phyloP scores from a whole-genome alignment of 192 early-diverging fungal species.

The Hyaloraphidium curvatum region DNA sequence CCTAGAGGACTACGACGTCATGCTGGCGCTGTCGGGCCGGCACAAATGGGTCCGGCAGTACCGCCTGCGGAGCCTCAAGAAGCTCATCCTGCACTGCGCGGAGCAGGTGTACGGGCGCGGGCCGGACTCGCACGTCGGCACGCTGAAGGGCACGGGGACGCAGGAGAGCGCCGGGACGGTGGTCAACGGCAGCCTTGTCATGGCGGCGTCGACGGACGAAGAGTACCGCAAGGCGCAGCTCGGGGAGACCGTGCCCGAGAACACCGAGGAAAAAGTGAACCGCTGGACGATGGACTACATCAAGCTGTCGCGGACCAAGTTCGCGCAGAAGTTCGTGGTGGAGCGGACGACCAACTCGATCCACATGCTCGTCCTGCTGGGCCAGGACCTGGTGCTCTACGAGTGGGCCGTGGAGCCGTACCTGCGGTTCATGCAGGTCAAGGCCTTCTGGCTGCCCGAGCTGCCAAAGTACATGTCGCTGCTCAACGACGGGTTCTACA shows the following conservation, averaged over 20 bases:
- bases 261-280: background rate
- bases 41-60: slow-evolving; percentile 42
- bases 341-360: slow-evolving; percentile 31
- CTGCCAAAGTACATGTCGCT: slow-evolving; percentile 31
- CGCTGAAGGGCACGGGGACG: too few relatives aligned
- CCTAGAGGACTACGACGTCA: slow-evolving; percentile 29
- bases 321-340: slow-evolving; percentile 27
- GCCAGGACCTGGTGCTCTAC: slow-evolving; percentile 29
- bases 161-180: too few relatives aligned
- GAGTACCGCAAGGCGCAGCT: background rate
- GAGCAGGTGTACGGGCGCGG: background rate
- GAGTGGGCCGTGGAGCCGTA: slow-evolving; percentile 47
- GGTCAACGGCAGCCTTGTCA: too few relatives aligned
- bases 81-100: slow-evolving; percentile 20
- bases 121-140: background rate
- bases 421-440: slow-evolving; percentile 42
- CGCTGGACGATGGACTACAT: slow-evolving; percentile 25
- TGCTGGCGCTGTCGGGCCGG: slow-evolving; percentile 36
- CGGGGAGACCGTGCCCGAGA: too few relatives aligned
- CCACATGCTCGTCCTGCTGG: slow-evolving; percentile 28
- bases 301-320: slow-evolving; percentile 33
- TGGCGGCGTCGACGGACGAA: background rate
- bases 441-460: slow-evolving; percentile 44
- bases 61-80: slow-evolving; percentile 25
- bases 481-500: slow-evolving; percentile 31